A percentile compares a stretch with the other conserved stretches of the same genome.
Conservation (phyloP, 495 filamentous ascomycete genomes). For the Neurospora discreta region DNA sequence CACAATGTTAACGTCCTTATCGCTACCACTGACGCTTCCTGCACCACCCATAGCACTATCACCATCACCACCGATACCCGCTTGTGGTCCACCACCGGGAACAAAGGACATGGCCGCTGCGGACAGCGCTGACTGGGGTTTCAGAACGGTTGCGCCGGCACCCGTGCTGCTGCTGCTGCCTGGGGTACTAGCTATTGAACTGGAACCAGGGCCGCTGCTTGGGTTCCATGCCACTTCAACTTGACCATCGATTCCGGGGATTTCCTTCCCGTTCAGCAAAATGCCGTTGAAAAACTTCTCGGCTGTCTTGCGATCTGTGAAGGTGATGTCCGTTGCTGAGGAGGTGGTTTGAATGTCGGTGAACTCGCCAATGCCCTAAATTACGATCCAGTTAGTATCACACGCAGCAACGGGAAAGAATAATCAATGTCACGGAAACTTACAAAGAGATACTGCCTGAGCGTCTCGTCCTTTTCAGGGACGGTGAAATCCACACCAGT, state of each 20-base stretch:
- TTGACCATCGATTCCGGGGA: slow-evolving; percentile 61
- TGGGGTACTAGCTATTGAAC: slow-evolving; percentile 3
- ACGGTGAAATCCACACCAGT: slow-evolving; percentile 55
- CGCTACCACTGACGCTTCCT: slow-evolving; percentile 7
- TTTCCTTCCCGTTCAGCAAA: slow-evolving; percentile 41
- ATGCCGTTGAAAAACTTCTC: slow-evolving; percentile 70
- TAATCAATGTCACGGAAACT: slow-evolving; percentile 18
- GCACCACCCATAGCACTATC: background rate
- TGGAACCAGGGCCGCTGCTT: slow-evolving; percentile 28
- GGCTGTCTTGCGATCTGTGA: slow-evolving; percentile 82
- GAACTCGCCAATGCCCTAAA: slow-evolving; percentile 72
- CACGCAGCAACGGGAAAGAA: background rate
- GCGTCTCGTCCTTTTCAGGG: slow-evolving; percentile 65
- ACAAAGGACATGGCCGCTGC: background rate
- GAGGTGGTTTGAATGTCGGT: slow-evolving; percentile 61
- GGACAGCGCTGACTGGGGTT: background rate
- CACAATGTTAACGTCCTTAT: slow-evolving; percentile 25
- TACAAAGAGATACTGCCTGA: slow-evolving; percentile 81
- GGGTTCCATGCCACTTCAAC: slow-evolving; percentile 66
- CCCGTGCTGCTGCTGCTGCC: background rate
- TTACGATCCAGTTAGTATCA: slow-evolving; percentile 11
- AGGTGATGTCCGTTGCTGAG: slow-evolving; percentile 53
- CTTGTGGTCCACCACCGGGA: background rate
- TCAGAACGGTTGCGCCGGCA: background rate
- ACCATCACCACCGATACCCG: background rate